A percentile compares a stretch with the other conserved stretches of the same genome.
Evolutionary conservation across 495 filamentous ascomycete species (phyloP).

Genomic region (Lophium mytilinum): DNA sequence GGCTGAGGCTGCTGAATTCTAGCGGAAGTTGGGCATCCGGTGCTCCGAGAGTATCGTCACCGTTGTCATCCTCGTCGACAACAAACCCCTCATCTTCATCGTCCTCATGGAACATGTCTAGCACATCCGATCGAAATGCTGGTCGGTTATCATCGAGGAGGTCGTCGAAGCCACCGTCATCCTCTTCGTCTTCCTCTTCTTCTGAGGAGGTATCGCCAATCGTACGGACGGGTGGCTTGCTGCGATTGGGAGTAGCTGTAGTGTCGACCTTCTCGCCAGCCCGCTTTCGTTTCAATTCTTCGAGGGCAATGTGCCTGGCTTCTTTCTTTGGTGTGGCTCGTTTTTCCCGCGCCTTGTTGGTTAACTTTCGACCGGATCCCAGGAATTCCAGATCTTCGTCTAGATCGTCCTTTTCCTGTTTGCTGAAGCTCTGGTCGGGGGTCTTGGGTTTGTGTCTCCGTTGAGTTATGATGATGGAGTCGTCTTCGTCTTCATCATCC

Average conservation of each 20-base stretch:
- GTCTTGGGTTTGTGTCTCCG: slow-evolving; percentile 2
- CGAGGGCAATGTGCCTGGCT: slow-evolving; percentile 26
- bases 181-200: slow-evolving; percentile 14
- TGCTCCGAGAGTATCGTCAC: slow-evolving; percentile 54
- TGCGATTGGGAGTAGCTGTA: slow-evolving; percentile 2
- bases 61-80: slow-evolving; percentile 51
- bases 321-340: slow-evolving; percentile 10
- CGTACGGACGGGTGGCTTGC: not conserved
- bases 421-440: not conserved
- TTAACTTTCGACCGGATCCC: slow-evolving; percentile 18
- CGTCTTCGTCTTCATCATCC: slow-evolving; percentile 20
- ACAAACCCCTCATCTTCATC: slow-evolving; percentile 68
- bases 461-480: slow-evolving; percentile 1
- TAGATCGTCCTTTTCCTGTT: slow-evolving; percentile 29
- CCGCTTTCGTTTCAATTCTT: slow-evolving; percentile 26
- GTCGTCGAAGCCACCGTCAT: slow-evolving; percentile 9
- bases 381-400: slow-evolving; percentile 33
- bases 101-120: slow-evolving; percentile 36
- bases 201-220: slow-evolving; percentile 19
- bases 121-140: slow-evolving; percentile 3
- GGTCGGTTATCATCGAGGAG: slow-evolving; percentile 4
- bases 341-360: slow-evolving; percentile 8
- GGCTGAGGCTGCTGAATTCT: slow-evolving; percentile 57
- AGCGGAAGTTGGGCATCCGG: slow-evolving; percentile 58
- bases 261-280: slow-evolving; percentile 11